Evolutionary conservation across 192 early-diverging fungal genomes (phyloP).

Genomic region (Mortierella antarctica): DNA sequence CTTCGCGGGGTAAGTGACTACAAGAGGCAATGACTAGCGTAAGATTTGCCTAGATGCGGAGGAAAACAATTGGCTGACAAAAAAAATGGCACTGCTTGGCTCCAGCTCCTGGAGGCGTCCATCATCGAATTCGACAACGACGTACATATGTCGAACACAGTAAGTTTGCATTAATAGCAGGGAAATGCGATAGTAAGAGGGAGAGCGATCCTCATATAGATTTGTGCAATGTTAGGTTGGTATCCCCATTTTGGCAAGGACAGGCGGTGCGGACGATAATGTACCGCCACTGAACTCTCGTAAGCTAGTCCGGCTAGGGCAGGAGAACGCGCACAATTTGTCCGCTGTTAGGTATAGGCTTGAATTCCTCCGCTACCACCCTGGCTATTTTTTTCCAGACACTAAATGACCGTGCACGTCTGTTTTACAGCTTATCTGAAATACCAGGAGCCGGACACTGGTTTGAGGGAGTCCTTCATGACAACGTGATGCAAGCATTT

Average conservation of each 20-base stretch:
- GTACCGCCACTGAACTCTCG: conserved; percentile 78
- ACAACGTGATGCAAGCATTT: conserved; percentile 62
- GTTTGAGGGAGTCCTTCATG: conserved; percentile 69
- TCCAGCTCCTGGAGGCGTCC: conserved; percentile 72
- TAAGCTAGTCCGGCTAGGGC: conserved; percentile 69
- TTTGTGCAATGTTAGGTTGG: conserved; percentile 58
- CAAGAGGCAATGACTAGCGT: not conserved
- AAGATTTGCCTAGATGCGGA: too few relatives aligned
- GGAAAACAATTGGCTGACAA: not conserved
- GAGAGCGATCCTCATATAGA: too few relatives aligned
- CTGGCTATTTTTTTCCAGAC: not conserved
- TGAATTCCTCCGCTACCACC: not conserved
- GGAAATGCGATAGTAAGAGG: not conserved
- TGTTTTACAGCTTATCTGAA: conserved; percentile 66
- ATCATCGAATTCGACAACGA: conserved; percentile 83
- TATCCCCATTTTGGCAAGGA: conserved; percentile 70
- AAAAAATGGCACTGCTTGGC: not conserved
- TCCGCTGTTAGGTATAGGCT: conserved; percentile 55
- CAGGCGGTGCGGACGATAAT: conserved; percentile 75
- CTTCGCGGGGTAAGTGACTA: conserved; percentile 64
- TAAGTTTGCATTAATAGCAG: conserved; percentile 22
- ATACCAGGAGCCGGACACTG: conserved; percentile 72
- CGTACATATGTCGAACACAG: conserved; percentile 74
- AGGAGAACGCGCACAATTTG: conserved; percentile 69
- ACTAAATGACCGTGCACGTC: conserved; percentile 1